Conservation (phyloP, 2,329 filamentous ascomycete species). For the Fusarium verrucosum region DNA sequence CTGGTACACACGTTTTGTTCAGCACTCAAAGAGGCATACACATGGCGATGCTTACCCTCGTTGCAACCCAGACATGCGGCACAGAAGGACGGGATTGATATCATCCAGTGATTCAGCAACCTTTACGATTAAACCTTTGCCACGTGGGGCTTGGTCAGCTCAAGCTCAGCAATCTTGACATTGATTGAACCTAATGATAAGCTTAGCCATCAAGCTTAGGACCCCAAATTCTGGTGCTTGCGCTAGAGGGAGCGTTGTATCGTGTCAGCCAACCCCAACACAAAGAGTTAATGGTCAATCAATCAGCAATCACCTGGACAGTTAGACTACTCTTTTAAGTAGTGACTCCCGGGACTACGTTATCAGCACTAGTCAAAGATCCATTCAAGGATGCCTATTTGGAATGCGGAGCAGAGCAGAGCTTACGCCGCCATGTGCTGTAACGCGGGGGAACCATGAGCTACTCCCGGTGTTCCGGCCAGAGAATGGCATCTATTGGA, state of each 20-base stretch:
- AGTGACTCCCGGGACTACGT: constrained; percentile 22
- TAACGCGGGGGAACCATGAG: constrained; percentile 3
- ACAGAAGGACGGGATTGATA: neutral
- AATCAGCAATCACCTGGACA: constrained; percentile 6
- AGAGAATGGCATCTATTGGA: neutral
- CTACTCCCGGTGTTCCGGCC: neutral
- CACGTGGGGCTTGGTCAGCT: constrained; percentile 31
- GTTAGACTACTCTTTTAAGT: constrained; percentile 23
- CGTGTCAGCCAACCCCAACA: constrained; percentile 28
- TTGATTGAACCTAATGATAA: constrained; percentile 14
- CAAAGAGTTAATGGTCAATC: neutral
- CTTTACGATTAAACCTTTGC: constrained; percentile 10
- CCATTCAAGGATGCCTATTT: neutral
- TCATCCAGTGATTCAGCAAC: neutral
- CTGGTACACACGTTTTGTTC: neutral
- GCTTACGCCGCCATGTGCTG: constrained; percentile 13
- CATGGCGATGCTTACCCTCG: neutral
- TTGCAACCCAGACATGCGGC: constrained; percentile 1
- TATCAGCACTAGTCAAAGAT: constrained; percentile 17
- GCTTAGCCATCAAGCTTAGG: constrained; percentile 31
- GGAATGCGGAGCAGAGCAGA: neutral
- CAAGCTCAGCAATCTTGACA: constrained; percentile 8
- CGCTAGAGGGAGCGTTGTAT: neutral
- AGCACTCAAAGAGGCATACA: neutral
- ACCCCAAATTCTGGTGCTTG: neutral